Evolutionary conservation across 768 basidiomycete species (phyloP), one percentile per base, ranked within the genome.

Genomic region (Podaxis sp.): DNA sequence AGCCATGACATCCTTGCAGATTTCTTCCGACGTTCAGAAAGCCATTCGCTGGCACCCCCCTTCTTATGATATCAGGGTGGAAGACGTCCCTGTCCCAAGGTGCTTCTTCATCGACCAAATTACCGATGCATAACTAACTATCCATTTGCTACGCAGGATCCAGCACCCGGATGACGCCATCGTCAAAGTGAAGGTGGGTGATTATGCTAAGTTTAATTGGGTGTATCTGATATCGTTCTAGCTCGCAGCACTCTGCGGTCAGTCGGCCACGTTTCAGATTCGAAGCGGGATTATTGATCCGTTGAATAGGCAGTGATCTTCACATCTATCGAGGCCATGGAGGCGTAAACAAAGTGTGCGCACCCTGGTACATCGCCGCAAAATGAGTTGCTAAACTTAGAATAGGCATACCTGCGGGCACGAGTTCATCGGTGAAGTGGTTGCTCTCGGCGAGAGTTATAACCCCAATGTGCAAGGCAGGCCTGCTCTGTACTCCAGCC

Each of bases 111-210:
- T n/a, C 17, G 10, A 58, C 58, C 20, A 59, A 36, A 55, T 28
- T 17, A 65, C 10, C 10, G 30, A 33, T 33, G 30, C 30, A 1
- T 33, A 10, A 10, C 30, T 33, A 33, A 33, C 8, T 33, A 33
- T 33, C 30, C 8, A 10, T 33, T 33, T 33, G 37, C 0, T 28
- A 10, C 38, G 7, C 64, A 90, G 90, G 62, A 85, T 93, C 52
- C 78, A 84, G 62, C 79, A 91, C 64, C 84, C 88, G 0, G 90
- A 93, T 70, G 90, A 92, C 76, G 91, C 84, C 1, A 89, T 93
- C 50, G 82, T 93, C 58, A 90, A 87, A 77, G 83, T 91, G 58
- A 84, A 82, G 73, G 91, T 86, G 65, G 57, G 80, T 67, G 24
- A 46, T 20, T 49, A 60, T 56, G 30, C 33, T 37, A 17, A 55